Conservation (phyloP, 129 eudicot genomes). For the Arctium minus region DNA sequence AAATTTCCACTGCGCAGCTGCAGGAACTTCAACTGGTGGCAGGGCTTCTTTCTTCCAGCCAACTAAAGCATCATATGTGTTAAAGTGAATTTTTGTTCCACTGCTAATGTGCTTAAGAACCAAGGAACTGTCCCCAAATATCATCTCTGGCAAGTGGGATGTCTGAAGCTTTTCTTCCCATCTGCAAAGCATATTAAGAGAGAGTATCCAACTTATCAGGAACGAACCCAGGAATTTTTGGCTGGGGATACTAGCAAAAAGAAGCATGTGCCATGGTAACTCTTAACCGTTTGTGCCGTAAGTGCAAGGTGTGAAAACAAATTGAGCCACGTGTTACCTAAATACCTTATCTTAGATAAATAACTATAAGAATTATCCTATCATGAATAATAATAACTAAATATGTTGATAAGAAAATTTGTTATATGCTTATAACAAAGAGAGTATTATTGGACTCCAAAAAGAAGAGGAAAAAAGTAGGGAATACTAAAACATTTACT, state of each 20-base stretch:
- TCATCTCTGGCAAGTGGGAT: constrained; percentile 93
- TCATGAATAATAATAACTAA: neutral
- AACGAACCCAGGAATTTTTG: neutral
- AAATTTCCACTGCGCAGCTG: constrained; percentile 91
- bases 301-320: neutral
- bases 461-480: neutral
- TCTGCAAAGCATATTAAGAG: constrained; percentile 40
- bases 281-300: neutral
- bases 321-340: neutral
- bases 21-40: constrained; percentile 99
- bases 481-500: neutral
- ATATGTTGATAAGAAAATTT: neutral
- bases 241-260: neutral
- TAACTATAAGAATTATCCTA: neutral
- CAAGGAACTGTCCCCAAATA: constrained; percentile 84
- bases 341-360: neutral
- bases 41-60: constrained; percentile 89
- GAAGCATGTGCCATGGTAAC: neutral
- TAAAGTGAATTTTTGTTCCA: constrained; percentile 61
- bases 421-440: neutral
- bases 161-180: constrained; percentile 97
- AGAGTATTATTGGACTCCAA: neutral
- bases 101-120: constrained; percentile 72
- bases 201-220: neutral
- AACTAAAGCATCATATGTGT: constrained; percentile 83